Percentiles rank a stretch among this genome's conserved stretches.
These are phyloP conservation scores for Carnegiea gigantea DNA, from an alignment of 179 eudicot species.

Conservation along the genomic window DNA sequence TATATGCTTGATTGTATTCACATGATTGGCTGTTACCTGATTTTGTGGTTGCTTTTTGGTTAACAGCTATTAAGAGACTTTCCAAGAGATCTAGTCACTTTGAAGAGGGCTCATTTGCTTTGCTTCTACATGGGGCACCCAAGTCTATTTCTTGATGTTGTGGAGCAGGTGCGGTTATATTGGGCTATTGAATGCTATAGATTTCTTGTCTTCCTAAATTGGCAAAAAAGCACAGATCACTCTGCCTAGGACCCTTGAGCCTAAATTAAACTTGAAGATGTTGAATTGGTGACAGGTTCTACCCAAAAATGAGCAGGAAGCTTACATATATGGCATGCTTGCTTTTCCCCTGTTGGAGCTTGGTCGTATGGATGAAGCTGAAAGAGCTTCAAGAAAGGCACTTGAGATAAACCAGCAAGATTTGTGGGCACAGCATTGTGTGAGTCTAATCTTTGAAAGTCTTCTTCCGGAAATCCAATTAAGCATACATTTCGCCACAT, in stretches of 20 bases:
- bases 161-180: conserved; percentile 62
- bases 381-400: conserved; percentile 71
- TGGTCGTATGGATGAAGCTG: conserved; percentile 76
- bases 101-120: conserved; percentile 82
- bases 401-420: conserved; percentile 70
- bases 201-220: not conserved
- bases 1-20: conserved; percentile 1
- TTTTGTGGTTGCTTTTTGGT: not conserved
- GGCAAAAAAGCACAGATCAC: not conserved
- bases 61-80: conserved; percentile 65
- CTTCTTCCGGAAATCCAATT: not conserved
- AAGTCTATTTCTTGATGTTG: conserved; percentile 60
- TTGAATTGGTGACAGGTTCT: conserved; percentile 50
- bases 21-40: not conserved
- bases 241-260: not conserved
- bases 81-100: conserved; percentile 75
- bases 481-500: not conserved
- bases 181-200: not conserved
- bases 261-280: not conserved
- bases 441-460: conserved; percentile 40
- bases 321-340: conserved; percentile 82
- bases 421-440: conserved; percentile 92
- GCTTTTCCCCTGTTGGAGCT: conserved; percentile 93
- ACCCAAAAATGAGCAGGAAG: conserved; percentile 52
- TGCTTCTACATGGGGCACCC: conserved; percentile 90